Evolutionary conservation across 164 flowering plant genomes (phyloP), one percentile per base, ranked within the genome.

Genomic region (Buxus sempervirens): DNA sequence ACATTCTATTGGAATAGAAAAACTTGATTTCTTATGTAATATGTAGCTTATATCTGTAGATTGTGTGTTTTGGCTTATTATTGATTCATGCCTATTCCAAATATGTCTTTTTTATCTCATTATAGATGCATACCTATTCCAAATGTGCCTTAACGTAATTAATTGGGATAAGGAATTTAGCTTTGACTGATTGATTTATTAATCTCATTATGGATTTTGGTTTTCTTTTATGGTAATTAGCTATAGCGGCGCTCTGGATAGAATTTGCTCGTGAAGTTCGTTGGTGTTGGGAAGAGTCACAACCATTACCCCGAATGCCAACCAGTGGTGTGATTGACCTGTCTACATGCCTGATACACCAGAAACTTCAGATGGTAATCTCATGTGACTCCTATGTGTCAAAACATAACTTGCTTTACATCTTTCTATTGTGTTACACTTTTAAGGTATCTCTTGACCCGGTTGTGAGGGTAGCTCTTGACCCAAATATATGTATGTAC

Each of bases 261-360:
- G 99, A 96, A 75, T 96, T 96, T 79, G 93, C 90, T 54, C 82
- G 97, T 66, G 99, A 93, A 82, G 90, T 92, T 73, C 94, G 99
- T 65, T 96, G 97, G 95, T 96, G 83, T 67, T 96, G 99, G 99
- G 99, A 96, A 77, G 98, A 96, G 78, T 84, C 86, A 48, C 91
- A 89, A 66, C 90, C 91, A 59, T 76, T 96, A 78, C 98, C 99
- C 36, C 74, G 82, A 82, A 88, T 88, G 90, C 81, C 80, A 59
- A 64, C 70, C 51, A 76, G 61, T 76, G 87, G 87, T 49, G 59
- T 73, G 64, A 87, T 96, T 78, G 97, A 93, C 83, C 81, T 93
- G 19, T 83, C 98, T 28, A 85, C 96, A 59, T 95, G 97, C 77
- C 82, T 96, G 71, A 85, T 92, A 65, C 79, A 93, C 73, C 99